Conservation (phyloP, 345 rosid species). For the Raphanus sativus region DNA sequence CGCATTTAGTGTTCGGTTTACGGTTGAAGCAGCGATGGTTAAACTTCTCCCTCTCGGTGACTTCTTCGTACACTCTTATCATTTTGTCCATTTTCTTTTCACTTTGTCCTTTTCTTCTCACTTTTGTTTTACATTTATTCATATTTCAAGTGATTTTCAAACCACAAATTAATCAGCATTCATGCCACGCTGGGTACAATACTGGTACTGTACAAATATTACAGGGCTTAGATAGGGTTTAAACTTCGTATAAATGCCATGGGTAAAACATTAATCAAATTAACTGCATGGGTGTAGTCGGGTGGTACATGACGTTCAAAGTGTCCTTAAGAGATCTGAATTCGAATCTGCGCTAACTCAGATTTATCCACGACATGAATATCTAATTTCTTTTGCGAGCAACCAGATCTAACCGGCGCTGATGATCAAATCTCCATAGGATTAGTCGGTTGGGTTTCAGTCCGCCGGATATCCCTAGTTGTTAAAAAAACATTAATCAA, state of each 20-base stretch:
- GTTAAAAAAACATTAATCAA: background rate
- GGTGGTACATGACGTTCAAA: too few relatives aligned
- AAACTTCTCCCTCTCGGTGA: conserved; percentile 21
- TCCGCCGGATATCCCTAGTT: too few relatives aligned
- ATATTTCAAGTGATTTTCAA: background rate
- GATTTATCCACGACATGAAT: too few relatives aligned
- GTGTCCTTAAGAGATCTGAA: too few relatives aligned
- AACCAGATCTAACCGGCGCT: too few relatives aligned
- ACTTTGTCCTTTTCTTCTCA: conserved; percentile 16
- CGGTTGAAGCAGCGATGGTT: conserved; percentile 43
- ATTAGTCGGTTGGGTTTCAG: too few relatives aligned
- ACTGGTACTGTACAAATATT: conserved; percentile 5
- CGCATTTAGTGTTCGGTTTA: conserved; percentile 38
- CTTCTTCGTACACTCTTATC: conserved; percentile 7
- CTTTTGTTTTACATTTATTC: background rate
- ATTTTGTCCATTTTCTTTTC: conserved; percentile 13
- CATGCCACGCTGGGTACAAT: conserved; percentile 20
- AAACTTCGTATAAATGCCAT: conserved; percentile 8
- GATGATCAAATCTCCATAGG: too few relatives aligned
- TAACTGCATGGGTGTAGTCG: too few relatives aligned
- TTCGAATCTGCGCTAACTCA: too few relatives aligned
- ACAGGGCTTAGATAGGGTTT: background rate
- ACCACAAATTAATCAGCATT: conserved; percentile 20
- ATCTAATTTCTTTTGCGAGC: too few relatives aligned
- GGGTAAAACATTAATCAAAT: conserved; percentile 3